phyloP scores from a whole-genome alignment of 495 filamentous ascomycete species.

The Penicillium taxi region DNA sequence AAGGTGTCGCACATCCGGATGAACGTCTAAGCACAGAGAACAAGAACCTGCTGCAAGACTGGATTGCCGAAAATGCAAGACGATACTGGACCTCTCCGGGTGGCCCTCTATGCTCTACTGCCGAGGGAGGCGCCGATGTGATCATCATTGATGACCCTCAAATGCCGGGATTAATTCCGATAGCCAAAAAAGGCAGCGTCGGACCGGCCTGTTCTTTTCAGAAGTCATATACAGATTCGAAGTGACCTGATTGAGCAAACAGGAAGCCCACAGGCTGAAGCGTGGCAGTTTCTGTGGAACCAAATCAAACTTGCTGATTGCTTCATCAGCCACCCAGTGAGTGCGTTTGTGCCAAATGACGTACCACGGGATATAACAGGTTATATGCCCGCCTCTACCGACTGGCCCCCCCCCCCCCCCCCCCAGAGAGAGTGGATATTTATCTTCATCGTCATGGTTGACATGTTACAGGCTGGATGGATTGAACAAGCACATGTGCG shows the following conservation, averaged over 20 bases:
- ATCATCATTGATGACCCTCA: constrained; percentile 81
- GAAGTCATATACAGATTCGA: constrained; percentile 79
- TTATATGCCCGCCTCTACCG: constrained; percentile 77
- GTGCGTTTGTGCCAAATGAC: constrained; percentile 61
- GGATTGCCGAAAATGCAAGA: constrained; percentile 70
- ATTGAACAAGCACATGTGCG: constrained; percentile 68
- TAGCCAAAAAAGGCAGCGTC: constrained; percentile 67
- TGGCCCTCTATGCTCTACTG: constrained; percentile 58
- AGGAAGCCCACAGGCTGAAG: constrained; percentile 61
- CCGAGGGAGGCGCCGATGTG: constrained; percentile 71
- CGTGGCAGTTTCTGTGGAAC: constrained; percentile 73
- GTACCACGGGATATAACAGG: constrained; percentile 61
- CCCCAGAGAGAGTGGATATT: constrained; percentile 1
- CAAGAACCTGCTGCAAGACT: constrained; percentile 53
- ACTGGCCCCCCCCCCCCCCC: no score
- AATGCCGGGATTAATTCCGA: constrained; percentile 73
- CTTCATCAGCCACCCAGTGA: constrained; percentile 81
- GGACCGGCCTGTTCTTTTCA: constrained; percentile 66
- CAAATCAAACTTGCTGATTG: constrained; percentile 63
- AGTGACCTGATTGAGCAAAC: constrained; percentile 58
- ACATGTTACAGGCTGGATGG: constrained; percentile 60
- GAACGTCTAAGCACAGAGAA: constrained; percentile 55
- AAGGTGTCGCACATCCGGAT: constrained; percentile 62
- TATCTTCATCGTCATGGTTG: constrained; percentile 6
- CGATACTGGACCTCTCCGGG: constrained; percentile 65